phyloP scores from a whole-genome alignment of 208 protist species.

The Leishmania guyanensis region DNA sequence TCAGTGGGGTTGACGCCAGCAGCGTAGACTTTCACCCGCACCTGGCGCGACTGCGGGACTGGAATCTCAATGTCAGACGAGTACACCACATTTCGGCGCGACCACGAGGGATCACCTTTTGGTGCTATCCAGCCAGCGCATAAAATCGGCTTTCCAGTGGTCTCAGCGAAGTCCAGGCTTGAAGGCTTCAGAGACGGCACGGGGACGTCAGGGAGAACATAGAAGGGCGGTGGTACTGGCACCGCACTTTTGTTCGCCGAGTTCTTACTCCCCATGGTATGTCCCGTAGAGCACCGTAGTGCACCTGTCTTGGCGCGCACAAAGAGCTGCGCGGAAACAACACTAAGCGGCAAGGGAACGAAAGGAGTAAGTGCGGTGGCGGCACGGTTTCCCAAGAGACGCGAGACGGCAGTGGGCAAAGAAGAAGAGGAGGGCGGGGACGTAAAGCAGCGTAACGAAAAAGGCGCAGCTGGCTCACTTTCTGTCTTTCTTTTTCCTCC shows the following conservation, averaged over 20 bases:
- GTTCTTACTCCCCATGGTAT: slow-evolving; percentile 25
- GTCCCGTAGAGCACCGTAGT: background rate
- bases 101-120: slow-evolving; percentile 25
- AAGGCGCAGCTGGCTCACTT: no score
- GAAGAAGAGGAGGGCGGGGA: background rate
- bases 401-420: background rate
- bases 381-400: background rate
- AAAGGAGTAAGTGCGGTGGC: background rate
- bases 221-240: slow-evolving; percentile 15
- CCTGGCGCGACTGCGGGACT: slow-evolving; percentile 46
- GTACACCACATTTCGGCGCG: slow-evolving; percentile 36
- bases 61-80: slow-evolving; percentile 46
- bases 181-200: slow-evolving; percentile 33
- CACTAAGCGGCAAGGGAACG: background rate
- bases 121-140: slow-evolving; percentile 43
- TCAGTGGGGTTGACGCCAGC: slow-evolving; percentile 68
- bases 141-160: slow-evolving; percentile 31
- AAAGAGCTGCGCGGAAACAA: background rate
- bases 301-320: background rate
- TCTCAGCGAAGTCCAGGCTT: slow-evolving; percentile 21
- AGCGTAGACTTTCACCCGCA: slow-evolving; percentile 70
- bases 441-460: background rate
- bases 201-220: slow-evolving; percentile 18
- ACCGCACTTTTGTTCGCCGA: slow-evolving; percentile 4
- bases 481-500: no score